Evolutionary conservation across 2,329 filamentous ascomycete genomes (phyloP).

Genomic region (Pyricularia sp.): DNA sequence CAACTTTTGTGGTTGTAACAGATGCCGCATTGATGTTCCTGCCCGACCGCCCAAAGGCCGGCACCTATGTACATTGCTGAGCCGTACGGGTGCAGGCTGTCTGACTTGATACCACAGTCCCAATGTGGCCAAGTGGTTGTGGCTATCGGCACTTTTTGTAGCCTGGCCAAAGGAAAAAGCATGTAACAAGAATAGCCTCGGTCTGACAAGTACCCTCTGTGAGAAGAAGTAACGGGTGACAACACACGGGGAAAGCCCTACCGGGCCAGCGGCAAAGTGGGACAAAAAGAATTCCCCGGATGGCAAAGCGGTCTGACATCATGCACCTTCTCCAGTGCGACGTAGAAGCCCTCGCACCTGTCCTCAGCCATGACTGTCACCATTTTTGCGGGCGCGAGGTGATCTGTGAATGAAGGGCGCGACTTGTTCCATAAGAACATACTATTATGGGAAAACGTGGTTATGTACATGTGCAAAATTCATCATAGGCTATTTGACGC

Average conservation of each 20-base stretch:
- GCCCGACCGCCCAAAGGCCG: too few species aligned
- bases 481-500: too few species aligned
- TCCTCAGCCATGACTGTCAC: background rate
- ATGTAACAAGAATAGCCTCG: background rate
- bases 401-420: background rate
- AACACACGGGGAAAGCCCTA: background rate
- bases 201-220: background rate
- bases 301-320: background rate
- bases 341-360: background rate
- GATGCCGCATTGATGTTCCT: too few species aligned
- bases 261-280: background rate
- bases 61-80: background rate
- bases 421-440: background rate
- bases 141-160: background rate
- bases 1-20: background rate
- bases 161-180: background rate
- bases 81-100: background rate
- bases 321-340: background rate
- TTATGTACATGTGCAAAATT: too few species aligned
- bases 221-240: background rate
- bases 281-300: background rate
- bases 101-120: background rate
- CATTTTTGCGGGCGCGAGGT: background rate
- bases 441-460: background rate
- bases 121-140: background rate